These are phyloP conservation scores for Sonneratia alba DNA, from an alignment of 345 rosid species.

Conservation along the genomic window DNA sequence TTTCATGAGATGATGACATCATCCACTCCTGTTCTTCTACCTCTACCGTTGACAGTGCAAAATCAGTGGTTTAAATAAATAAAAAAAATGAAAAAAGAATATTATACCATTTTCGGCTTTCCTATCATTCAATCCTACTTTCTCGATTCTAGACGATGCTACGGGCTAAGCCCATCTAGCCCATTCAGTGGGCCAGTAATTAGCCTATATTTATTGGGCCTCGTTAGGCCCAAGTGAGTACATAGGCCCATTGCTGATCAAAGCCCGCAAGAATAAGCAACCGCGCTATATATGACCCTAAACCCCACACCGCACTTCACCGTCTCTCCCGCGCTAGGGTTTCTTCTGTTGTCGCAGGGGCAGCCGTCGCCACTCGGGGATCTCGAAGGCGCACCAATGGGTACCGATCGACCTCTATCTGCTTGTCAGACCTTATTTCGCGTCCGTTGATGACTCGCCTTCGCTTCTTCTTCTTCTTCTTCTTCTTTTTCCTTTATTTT, in stretches of 20 bases:
- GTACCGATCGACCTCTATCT: not conserved
- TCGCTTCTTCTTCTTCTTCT: not conserved
- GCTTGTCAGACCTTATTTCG: not conserved
- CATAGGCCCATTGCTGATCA: not conserved
- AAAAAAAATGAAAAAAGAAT: not conserved
- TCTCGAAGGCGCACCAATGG: conserved; percentile 15
- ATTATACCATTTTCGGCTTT: too few relatives aligned
- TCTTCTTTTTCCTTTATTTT: not conserved
- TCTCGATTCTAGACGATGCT: not conserved
- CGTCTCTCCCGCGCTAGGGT: not conserved
- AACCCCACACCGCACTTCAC: not conserved
- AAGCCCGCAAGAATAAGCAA: not conserved
- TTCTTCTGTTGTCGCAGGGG: not conserved
- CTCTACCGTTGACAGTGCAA: too few relatives aligned
- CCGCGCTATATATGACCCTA: not conserved
- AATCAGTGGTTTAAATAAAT: too few relatives aligned
- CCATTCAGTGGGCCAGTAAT: not conserved
- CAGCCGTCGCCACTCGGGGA: conserved; percentile 6
- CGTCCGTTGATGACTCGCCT: not conserved
- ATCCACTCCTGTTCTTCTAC: too few relatives aligned
- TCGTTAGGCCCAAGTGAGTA: not conserved
- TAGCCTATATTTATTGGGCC: not conserved
- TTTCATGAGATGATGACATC: not conserved
- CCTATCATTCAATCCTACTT: too few relatives aligned
- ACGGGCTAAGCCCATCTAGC: not conserved